These are phyloP conservation scores for Sorghum bicolor DNA, from an alignment of 176 grass and related monocot species.

Conservation along the genomic window Sorghum_bicolor_NCBIv3 NC_012872.2:7583001-7583500, in stretches of 20 bases:
- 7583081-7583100: not conserved
- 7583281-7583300: not conserved
- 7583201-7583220: not conserved
- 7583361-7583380: not conserved
- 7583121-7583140: conserved; percentile 3
- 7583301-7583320: no score
- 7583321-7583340: not conserved
- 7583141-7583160: conserved; percentile 2
- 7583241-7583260: no score
- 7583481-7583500: no score
- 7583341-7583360: not conserved
- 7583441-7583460: not conserved
- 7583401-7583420: not conserved
- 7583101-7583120: conserved; percentile 5
- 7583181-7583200: not conserved
- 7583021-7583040: conserved; percentile 29
- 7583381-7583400: not conserved
- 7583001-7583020: not conserved
- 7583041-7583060: conserved; percentile 25
- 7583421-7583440: not conserved
- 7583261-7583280: not conserved
- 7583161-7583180: not conserved
- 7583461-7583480: no score
- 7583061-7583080: conserved; percentile 5
- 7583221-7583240: not conserved